Evolutionary conservation across 2,329 filamentous ascomycete species (phyloP).

Genomic region (Magnaporthales sp.): DNA sequence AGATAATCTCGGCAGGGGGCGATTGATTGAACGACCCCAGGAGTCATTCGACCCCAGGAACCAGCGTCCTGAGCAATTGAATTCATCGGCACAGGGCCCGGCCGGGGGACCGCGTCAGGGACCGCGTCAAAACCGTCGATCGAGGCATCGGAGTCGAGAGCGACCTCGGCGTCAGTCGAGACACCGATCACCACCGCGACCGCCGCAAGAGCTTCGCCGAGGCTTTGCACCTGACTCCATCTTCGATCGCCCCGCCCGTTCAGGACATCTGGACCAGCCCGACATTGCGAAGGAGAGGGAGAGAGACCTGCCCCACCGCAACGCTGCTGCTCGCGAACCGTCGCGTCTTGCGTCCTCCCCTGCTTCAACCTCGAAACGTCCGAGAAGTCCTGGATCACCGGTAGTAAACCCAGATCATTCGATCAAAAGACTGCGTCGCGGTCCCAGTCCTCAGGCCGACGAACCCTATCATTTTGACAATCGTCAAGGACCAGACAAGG

Average conservation of each 20-base stretch:
- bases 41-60: slow-evolving; percentile 12
- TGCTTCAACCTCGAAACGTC: slow-evolving; percentile 17
- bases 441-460: slow-evolving; percentile 10
- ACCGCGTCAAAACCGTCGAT: slow-evolving; percentile 27
- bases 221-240: neutral
- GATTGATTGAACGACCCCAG: slow-evolving; percentile 10
- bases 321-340: neutral
- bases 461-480: slow-evolving; percentile 1
- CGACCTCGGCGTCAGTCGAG: slow-evolving; percentile 14
- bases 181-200: slow-evolving; percentile 3
- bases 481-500: neutral
- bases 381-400: slow-evolving; percentile 18
- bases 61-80: slow-evolving; percentile 9
- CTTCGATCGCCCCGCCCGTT: slow-evolving; percentile 8
- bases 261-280: slow-evolving; percentile 5
- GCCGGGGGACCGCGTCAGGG: slow-evolving; percentile 20
- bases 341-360: slow-evolving; percentile 13
- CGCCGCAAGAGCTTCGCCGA: neutral
- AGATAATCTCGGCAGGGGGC: slow-evolving; percentile 6
- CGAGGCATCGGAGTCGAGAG: slow-evolving; percentile 28
- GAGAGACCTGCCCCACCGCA: neutral
- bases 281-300: neutral
- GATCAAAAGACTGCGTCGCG: slow-evolving; percentile 14
- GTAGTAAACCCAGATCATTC: slow-evolving; percentile 2
- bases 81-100: slow-evolving; percentile 21